Base-by-base conservation (phyloP, 2,329 filamentous ascomycete genomes). In the Colletotrichum spinosum region DNA sequence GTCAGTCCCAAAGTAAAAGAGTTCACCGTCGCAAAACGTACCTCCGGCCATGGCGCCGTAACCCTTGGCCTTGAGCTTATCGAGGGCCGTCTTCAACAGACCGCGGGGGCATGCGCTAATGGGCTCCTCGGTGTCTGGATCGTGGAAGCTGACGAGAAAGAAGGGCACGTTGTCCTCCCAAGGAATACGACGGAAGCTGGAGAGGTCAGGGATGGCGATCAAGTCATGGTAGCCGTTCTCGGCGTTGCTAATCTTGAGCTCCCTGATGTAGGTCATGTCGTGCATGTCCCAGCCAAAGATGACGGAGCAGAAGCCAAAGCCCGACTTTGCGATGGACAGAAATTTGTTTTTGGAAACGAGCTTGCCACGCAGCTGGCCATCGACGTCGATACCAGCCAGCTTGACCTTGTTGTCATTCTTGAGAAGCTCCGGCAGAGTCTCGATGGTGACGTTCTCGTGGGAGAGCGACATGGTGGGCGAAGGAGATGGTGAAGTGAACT, bases 201-300 rank as follows among this genome's bases (percentile, higher is more conserved):
- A 82, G 44, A 97, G 81, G 74, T 97, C 94, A 1, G 94, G 90
- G 42, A 95, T 82, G 12, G 94, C 94, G 55, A 97, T 85, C 48
- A 97, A 80, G 77, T 97, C 94, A 69, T 90, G 87, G 78, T 97
- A 97, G 48, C 94, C 94, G 76, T 97, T 97, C 73, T 93, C 90
- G 70, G 92, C 92, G 80, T 97, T 97, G 79, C 92, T 96, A 77
- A 97, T 91, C 73, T 87, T 87, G 69, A 97, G 86, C 79, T 97
- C 94, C 71, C 86, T 88, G 76, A 92, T 90, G 78, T 97, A 97
- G 10, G 93, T 97, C 81, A 89, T 85, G 74, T 97, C 94, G 78
- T 97, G 94, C 93, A 97, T 97, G 79, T 97, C 94, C 94, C 94
- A 97, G 76, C 94, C 94, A 73, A 97, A 97, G 69, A 97, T 89